These are phyloP conservation scores for Logfia minima DNA, from an alignment of 129 eudicot genomes.

Conservation along the genomic window DNA sequence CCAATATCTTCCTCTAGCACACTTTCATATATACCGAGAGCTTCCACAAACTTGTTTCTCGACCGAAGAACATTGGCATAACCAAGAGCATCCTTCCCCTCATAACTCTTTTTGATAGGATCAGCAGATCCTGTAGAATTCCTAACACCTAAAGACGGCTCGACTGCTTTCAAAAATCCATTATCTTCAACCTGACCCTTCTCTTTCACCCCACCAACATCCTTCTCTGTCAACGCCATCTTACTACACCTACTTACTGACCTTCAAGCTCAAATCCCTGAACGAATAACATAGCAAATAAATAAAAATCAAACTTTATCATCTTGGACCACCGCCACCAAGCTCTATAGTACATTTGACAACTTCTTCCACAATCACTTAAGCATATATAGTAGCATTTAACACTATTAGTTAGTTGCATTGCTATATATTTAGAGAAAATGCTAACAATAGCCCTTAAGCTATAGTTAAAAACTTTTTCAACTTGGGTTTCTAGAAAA, in stretches of 20 bases:
- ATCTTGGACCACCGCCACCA: not conserved
- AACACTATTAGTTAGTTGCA: not conserved
- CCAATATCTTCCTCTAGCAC: slow-evolving; percentile 64
- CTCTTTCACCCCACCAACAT: slow-evolving; percentile 50
- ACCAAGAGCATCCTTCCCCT: slow-evolving; percentile 73
- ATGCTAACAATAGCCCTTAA: not conserved
- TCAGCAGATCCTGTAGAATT: slow-evolving; percentile 38
- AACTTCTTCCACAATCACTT: not conserved
- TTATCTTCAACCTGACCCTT: slow-evolving; percentile 44
- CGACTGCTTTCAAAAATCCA: slow-evolving; percentile 46
- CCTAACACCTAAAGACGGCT: slow-evolving; percentile 44
- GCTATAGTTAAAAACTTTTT: not conserved
- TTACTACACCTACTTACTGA: slow-evolving; percentile 10
- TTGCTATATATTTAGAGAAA: not conserved
- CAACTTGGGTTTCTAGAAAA: not conserved
- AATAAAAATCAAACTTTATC: not conserved
- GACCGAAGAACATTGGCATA: slow-evolving; percentile 94
- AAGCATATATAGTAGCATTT: slow-evolving; percentile 3
- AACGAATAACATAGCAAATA: not conserved
- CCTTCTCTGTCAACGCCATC: slow-evolving; percentile 75
- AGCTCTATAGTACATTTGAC: not conserved
- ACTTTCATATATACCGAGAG: slow-evolving; percentile 70
- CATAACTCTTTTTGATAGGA: slow-evolving; percentile 44
- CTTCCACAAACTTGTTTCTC: slow-evolving; percentile 84
- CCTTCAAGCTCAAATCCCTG: slow-evolving; percentile 31